Percentiles rank a stretch among this genome's conserved stretches.
Evolutionary conservation across 257 asterid genomes (phyloP).

Genomic region (Phtheirospermum japonicum): DNA sequence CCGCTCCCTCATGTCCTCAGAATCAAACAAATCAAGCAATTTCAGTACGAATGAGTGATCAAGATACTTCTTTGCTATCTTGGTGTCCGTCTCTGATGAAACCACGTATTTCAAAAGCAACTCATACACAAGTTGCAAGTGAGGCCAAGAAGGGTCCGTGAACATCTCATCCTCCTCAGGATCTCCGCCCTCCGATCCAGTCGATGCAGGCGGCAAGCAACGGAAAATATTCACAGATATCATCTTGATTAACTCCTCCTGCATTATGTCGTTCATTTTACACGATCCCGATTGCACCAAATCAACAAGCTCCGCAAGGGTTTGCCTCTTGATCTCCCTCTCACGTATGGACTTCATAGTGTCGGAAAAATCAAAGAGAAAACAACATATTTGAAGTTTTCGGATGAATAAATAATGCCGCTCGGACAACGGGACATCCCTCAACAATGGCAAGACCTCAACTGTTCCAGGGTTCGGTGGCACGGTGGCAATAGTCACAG

Average conservation of each 20-base stretch:
- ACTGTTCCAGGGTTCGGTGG: slow-evolving; percentile 51
- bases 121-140: slow-evolving; percentile 79
- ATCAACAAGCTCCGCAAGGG: slow-evolving; percentile 75
- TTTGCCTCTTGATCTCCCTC: slow-evolving; percentile 89
- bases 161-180: slow-evolving; percentile 88
- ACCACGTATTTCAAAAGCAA: slow-evolving; percentile 63
- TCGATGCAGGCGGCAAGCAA: slow-evolving; percentile 63
- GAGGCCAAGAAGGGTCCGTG: slow-evolving; percentile 83
- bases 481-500: slow-evolving; percentile 47
- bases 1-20: slow-evolving; percentile 86
- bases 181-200: slow-evolving; percentile 53
- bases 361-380: slow-evolving; percentile 63
- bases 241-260: slow-evolving; percentile 79
- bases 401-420: slow-evolving; percentile 65
- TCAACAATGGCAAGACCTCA: slow-evolving; percentile 72
- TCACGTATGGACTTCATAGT: slow-evolving; percentile 56
- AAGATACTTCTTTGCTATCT: slow-evolving; percentile 71
- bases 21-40: slow-evolving; percentile 74
- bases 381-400: slow-evolving; percentile 69
- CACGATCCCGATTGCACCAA: slow-evolving; percentile 67
- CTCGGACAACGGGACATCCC: slow-evolving; percentile 67
- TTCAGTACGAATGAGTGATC: slow-evolving; percentile 82
- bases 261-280: slow-evolving; percentile 87
- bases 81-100: slow-evolving; percentile 70
- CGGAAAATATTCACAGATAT: slow-evolving; percentile 70